Percentiles rank a stretch among this genome's conserved stretches.
phyloP scores from a whole-genome alignment of 371 early-diverging fungal species.

The Zychaea mexicana region DNA sequence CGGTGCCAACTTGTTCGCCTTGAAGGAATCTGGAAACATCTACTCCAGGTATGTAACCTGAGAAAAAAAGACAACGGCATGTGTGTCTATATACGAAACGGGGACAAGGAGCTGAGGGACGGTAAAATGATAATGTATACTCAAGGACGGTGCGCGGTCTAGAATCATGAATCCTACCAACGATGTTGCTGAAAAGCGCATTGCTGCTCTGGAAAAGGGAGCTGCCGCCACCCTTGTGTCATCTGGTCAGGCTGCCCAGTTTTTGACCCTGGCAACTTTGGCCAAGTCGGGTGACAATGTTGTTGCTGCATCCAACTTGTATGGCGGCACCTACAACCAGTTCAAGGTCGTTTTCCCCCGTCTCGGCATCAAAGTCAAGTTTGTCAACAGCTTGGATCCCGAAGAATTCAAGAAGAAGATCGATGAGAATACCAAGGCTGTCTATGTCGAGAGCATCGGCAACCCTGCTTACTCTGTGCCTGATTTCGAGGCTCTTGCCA shows the following conservation, averaged over 20 bases:
- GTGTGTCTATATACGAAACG: background rate
- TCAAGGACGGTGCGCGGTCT: no score
- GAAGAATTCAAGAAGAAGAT: constrained; percentile 66
- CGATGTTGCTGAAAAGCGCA: constrained; percentile 86
- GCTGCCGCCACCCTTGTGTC: constrained; percentile 57
- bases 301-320: constrained; percentile 74
- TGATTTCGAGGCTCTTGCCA: constrained; percentile 78
- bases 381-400: constrained; percentile 72
- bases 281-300: constrained; percentile 84
- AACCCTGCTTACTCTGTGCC: constrained; percentile 87
- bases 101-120: no score
- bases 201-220: constrained; percentile 90
- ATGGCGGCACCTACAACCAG: constrained; percentile 92
- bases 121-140: no score
- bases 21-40: constrained; percentile 70
- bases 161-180: constrained; percentile 80
- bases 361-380: constrained; percentile 79
- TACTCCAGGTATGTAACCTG: constrained; percentile 73
- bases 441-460: constrained; percentile 88
- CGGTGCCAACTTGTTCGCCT: constrained; percentile 78
- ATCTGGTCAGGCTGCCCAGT: constrained; percentile 87
- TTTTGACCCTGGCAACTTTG: constrained; percentile 75
- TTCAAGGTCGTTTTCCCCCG: constrained; percentile 83
- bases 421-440: constrained; percentile 85
- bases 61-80: no score